These are phyloP conservation scores for Eucalyptus microcorys DNA, from an alignment of 345 rosid species.

Conservation along the genomic window DNA sequence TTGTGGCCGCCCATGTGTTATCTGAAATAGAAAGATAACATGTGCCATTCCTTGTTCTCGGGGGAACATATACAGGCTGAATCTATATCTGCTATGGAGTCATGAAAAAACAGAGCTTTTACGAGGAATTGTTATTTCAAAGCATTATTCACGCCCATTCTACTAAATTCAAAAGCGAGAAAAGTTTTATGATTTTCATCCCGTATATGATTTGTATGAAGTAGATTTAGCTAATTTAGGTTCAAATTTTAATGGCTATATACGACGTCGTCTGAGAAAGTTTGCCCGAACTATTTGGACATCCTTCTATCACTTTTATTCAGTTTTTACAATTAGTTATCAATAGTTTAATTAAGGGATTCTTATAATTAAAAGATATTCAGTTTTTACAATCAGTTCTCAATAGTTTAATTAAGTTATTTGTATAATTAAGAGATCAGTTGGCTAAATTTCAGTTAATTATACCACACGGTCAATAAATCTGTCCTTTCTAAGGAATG, in stretches of 20 bases:
- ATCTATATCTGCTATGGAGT: neutral
- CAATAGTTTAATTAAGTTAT: neutral
- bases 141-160: neutral
- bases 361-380: too few relatives aligned
- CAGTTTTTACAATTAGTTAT: neutral
- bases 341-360: neutral
- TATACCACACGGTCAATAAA: neutral
- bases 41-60: neutral
- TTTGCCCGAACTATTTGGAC: neutral
- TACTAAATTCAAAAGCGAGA: neutral
- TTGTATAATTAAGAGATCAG: neutral
- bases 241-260: neutral
- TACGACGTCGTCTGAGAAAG: neutral
- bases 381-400: neutral
- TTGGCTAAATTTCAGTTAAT: neutral
- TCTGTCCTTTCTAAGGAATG: neutral
- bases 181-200: neutral
- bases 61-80: neutral
- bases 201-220: neutral
- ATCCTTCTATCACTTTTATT: neutral
- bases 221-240: neutral
- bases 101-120: neutral
- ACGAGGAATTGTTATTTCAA: neutral
- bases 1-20: neutral
- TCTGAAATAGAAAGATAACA: neutral